These are phyloP conservation scores for Gossypium schwendimanii DNA, from an alignment of 441 rosid genomes.

Conservation along the genomic window DNA sequence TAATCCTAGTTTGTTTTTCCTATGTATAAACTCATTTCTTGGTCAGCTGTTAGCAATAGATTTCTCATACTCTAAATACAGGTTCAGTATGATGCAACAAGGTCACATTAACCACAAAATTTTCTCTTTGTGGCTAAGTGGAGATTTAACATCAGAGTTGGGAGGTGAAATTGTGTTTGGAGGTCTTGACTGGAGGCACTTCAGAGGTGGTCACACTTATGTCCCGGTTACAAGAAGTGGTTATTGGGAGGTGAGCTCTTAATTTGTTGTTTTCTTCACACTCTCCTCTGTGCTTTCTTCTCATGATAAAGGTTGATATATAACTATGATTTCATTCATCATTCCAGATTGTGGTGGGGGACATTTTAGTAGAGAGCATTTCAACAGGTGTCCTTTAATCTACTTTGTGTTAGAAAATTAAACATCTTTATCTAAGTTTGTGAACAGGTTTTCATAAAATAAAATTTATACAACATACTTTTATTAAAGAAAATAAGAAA, in stretches of 20 bases:
- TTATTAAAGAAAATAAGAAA: too few species aligned
- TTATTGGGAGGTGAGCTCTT: constrained; percentile 49
- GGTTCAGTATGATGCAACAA: constrained; percentile 52
- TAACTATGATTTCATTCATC: background rate
- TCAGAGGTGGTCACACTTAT: constrained; percentile 47
- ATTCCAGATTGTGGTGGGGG: constrained; percentile 45
- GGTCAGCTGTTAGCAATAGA: background rate
- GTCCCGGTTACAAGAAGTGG: constrained; percentile 37
- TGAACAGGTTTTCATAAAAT: background rate
- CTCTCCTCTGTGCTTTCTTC: background rate
- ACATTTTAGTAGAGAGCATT: constrained; percentile 28
- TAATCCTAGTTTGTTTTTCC: background rate
- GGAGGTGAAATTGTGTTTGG: constrained; percentile 65
- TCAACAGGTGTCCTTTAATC: constrained; percentile 37
- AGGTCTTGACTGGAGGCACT: constrained; percentile 60
- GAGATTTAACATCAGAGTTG: constrained; percentile 26
- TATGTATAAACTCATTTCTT: background rate
- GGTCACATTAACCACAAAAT: constrained; percentile 38
- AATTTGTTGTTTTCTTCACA: background rate
- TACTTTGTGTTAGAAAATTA: background rate
- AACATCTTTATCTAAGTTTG: background rate
- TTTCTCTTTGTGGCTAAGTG: constrained; percentile 55
- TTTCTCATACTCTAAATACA: constrained; percentile 13
- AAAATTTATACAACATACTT: too few species aligned
- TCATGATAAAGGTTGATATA: background rate